Evolutionary conservation across 768 basidiomycete species (phyloP).

Genomic region (Rhizopogon vinicolor): DNA sequence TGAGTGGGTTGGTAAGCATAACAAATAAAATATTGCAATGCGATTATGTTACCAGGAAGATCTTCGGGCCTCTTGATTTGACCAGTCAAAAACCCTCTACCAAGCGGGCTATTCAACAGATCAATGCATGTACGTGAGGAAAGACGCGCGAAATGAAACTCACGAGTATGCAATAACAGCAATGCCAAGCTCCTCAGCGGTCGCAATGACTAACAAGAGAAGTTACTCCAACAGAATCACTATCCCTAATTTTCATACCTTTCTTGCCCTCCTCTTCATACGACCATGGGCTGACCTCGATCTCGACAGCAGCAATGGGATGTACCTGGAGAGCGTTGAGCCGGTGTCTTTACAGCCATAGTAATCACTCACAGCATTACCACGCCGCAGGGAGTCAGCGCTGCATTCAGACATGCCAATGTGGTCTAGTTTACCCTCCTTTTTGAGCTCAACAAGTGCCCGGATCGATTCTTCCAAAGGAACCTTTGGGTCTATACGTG

Average conservation of each 20-base stretch:
- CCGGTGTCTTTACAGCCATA: neutral
- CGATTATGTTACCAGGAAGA: constrained; percentile 19
- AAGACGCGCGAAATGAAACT: constrained; percentile 9
- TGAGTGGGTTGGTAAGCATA: constrained; percentile 1
- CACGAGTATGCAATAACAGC: constrained; percentile 59
- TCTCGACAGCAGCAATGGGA: constrained; percentile 57
- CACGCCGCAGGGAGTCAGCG: constrained; percentile 42
- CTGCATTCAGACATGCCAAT: constrained; percentile 57
- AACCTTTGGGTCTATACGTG: constrained; percentile 39
- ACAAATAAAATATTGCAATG: neutral
- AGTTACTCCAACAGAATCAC: neutral
- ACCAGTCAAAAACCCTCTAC: constrained; percentile 50
- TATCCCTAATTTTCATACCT: constrained; percentile 15
- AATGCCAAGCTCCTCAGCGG: constrained; percentile 51
- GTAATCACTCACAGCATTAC: constrained; percentile 20
- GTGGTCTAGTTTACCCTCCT: constrained; percentile 35
- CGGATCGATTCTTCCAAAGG: constrained; percentile 42
- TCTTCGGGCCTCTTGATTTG: constrained; percentile 37
- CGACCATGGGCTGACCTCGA: constrained; percentile 62
- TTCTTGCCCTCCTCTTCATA: constrained; percentile 49
- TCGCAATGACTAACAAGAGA: constrained; percentile 38
- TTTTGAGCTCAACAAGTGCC: constrained; percentile 37
- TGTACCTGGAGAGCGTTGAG: constrained; percentile 32
- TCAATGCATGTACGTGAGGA: constrained; percentile 2
- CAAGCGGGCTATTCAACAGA: constrained; percentile 39